A percentile compares a stretch with the other conserved stretches of the same genome.
phyloP scores from a whole-genome alignment of 306 rosid genomes.

The Begonia fuchsioides region DNA sequence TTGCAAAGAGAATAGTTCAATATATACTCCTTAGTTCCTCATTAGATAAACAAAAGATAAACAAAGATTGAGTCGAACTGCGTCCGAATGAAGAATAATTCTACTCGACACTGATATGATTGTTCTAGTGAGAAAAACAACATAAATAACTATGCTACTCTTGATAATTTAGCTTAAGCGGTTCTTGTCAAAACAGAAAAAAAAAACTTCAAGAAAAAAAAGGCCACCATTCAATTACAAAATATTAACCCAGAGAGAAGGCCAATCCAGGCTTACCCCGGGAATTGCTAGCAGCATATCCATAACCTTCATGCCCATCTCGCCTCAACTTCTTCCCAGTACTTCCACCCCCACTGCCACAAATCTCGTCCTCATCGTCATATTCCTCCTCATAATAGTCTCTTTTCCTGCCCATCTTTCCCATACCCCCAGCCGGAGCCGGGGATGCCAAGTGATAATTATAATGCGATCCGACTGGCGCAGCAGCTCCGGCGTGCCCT shows the following conservation, averaged over 20 bases:
- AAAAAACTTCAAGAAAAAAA: not conserved
- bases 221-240: not conserved
- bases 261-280: constrained; percentile 46
- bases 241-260: constrained; percentile 45
- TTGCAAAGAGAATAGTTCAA: too few relatives aligned
- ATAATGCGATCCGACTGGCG: constrained; percentile 25
- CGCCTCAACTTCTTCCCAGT: constrained; percentile 66
- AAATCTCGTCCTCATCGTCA: constrained; percentile 61
- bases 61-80: too few relatives aligned
- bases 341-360: constrained; percentile 44
- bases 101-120: too few relatives aligned
- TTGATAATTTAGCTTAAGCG: too few relatives aligned
- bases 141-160: too few relatives aligned
- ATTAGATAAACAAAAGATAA: too few relatives aligned
- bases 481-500: constrained; percentile 13
- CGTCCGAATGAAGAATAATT: too few relatives aligned
- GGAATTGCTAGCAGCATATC: constrained; percentile 44
- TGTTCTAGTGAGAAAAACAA: too few relatives aligned
- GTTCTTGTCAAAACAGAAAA: not conserved
- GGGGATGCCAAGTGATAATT: constrained; percentile 31
- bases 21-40: too few relatives aligned
- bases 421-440: constrained; percentile 15
- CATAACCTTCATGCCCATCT: constrained; percentile 53
- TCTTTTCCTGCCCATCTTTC: constrained; percentile 64
- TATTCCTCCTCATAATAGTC: constrained; percentile 64